phyloP scores from a whole-genome alignment of 1,284 basidiomycete species.

The Fistulinella cinereoalba region DNA sequence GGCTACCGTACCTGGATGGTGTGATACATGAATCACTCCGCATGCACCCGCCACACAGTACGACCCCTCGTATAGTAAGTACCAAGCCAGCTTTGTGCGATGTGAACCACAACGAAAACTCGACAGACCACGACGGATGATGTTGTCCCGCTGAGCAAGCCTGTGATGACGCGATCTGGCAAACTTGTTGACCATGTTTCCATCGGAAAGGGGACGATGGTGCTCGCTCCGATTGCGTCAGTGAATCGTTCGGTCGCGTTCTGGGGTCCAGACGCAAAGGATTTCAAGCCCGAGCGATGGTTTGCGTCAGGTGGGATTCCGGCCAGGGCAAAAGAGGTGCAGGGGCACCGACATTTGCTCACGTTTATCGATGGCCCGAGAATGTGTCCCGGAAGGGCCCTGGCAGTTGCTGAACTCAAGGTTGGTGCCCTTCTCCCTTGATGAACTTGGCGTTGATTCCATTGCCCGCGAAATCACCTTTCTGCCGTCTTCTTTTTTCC shows the following conservation, averaged over 20 bases:
- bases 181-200: constrained; percentile 38
- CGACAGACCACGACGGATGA: constrained; percentile 49
- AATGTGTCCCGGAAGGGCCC: constrained; percentile 32
- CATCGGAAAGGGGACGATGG: constrained; percentile 44
- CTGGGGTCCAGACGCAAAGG: constrained; percentile 44
- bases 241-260: constrained; percentile 49
- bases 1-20: constrained; percentile 30
- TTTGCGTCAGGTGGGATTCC: constrained; percentile 26
- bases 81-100: rapidly evolving
- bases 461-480: no score
- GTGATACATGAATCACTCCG: constrained; percentile 27
- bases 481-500: no score
- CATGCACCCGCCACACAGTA: constrained; percentile 21
- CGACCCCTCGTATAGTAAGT: constrained; percentile 44
- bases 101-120: not conserved
- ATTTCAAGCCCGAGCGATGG: constrained; percentile 44
- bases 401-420: constrained; percentile 35
- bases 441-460: no score
- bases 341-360: constrained; percentile 29
- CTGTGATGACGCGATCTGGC: constrained; percentile 40
- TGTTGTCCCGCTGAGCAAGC: constrained; percentile 47
- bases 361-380: constrained; percentile 33
- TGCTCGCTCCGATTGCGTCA: constrained; percentile 40
- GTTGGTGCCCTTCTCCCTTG: constrained; percentile 1
- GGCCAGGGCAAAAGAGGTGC: constrained; percentile 17